Base-by-base conservation (phyloP, 1,284 basidiomycete genomes). In the Prillingera fragicola region DNA sequence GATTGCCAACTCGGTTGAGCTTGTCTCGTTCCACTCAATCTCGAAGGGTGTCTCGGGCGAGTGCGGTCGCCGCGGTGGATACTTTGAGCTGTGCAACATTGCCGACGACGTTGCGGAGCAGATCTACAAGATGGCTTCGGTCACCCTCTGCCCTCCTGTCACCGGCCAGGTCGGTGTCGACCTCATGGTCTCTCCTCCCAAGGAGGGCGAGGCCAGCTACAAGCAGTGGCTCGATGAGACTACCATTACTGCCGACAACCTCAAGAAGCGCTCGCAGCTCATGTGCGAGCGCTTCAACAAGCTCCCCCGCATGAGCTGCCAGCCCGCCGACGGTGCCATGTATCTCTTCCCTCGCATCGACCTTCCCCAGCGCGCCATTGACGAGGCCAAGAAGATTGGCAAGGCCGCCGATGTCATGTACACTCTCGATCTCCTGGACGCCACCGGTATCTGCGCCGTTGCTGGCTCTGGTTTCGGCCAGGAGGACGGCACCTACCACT, bases 1-100 rank as follows among this genome's bases (percentile, higher is more conserved):
- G 48, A 47, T 70, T 13, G 57, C 66, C n/a, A 59, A 72, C 26
- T 57, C 60, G 17, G 73, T 91, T 50, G 81, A 87, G 37, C 81
- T 96, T 63, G 77, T 95, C 38, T 89, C 85, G 39, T 95, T 94
- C 82, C 91, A 96, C 75, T 90, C 86, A 41, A 91, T 91, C 65
- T 91, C 87, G 43, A 96, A 96, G 72, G 91, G 91, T 45, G 87
- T 94, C 50, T 81, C 80, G 32, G 91, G 91, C 52, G 91, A 96
- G 73, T 96, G 91, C 67, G 91, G 91, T 12, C 78, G 91, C 27
- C 79, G 91, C 42, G 91, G 91, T 29, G 91, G 91, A 3, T 96
- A 94, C 76, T 91, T 92, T 65, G 91, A 96, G 72, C 80, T 82
- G 63, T 77, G 79, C 54, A 95, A 96, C 73, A 75, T 96, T 55